phyloP scores from a whole-genome alignment of 495 filamentous ascomycete genomes.

The Thozetella sp. region DNA sequence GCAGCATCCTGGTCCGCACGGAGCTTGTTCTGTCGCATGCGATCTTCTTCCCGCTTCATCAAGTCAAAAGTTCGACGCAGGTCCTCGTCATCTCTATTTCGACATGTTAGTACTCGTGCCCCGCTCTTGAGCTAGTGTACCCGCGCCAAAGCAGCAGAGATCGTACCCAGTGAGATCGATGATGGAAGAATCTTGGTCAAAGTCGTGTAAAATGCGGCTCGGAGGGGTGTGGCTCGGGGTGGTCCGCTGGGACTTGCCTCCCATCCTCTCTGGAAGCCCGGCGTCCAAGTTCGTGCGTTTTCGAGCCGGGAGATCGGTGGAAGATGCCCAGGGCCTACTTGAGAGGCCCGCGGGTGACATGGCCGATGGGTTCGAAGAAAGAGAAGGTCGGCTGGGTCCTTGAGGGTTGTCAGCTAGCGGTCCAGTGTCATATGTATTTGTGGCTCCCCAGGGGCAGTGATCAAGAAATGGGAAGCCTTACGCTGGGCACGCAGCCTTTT shows the following conservation, averaged over 20 bases:
- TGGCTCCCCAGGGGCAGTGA: no score
- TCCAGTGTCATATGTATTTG: not conserved
- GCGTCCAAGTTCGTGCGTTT: conserved; percentile 32
- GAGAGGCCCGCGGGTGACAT: conserved; percentile 11
- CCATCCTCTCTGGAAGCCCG: not conserved
- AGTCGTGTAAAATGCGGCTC: not conserved
- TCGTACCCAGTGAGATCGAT: conserved; percentile 33
- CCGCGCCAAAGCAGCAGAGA: not conserved
- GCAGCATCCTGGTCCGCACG: conserved; percentile 14
- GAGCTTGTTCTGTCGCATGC: conserved; percentile 9
- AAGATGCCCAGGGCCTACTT: conserved; percentile 3
- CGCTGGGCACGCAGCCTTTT: not conserved
- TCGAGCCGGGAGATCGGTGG: conserved; percentile 13
- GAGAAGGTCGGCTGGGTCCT: not conserved
- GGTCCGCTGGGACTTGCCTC: conserved; percentile 30
- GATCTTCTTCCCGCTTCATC: conserved; percentile 15
- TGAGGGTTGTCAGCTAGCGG: conserved; percentile 3
- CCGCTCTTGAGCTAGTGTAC: not conserved
- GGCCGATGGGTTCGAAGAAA: conserved; percentile 4
- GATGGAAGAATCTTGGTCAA: conserved; percentile 7
- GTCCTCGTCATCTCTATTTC: conserved; percentile 14
- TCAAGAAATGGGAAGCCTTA: not conserved
- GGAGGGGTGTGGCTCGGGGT: conserved; percentile 16
- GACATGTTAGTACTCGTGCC: conserved; percentile 3
- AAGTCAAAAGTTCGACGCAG: not conserved